phyloP scores from a whole-genome alignment of 1,139 yeast genomes.

The Pichia sp. region DNA sequence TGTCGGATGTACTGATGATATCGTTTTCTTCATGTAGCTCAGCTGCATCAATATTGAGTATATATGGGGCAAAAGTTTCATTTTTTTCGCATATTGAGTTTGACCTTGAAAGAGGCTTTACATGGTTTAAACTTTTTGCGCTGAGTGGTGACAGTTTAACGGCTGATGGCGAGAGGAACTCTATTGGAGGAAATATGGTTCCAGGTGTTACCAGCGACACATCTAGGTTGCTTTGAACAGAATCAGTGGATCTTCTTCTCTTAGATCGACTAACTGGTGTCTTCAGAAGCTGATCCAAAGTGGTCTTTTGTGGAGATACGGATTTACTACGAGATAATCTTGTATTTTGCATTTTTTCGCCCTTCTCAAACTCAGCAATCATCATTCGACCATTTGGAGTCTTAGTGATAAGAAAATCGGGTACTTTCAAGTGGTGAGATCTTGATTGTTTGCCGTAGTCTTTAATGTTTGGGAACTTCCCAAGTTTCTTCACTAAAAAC shows the following conservation, averaged over 20 bases:
- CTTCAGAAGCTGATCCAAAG: slow-evolving; percentile 3
- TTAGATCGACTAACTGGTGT: background rate
- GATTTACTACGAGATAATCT: slow-evolving; percentile 8
- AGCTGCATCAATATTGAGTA: no score
- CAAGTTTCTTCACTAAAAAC: slow-evolving; percentile 3
- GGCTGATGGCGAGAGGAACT: no score
- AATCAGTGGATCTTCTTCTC: no score
- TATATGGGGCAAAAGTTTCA: no score
- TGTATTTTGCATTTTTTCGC: slow-evolving; percentile 9
- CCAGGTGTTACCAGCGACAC: background rate
- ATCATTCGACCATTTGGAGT: slow-evolving; percentile 13
- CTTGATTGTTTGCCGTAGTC: background rate
- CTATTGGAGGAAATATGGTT: no score
- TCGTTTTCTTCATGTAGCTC: no score
- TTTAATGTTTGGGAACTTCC: slow-evolving; percentile 2
- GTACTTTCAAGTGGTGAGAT: no score
- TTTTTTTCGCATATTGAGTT: no score
- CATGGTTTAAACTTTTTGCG: no score
- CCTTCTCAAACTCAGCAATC: slow-evolving; percentile 8
- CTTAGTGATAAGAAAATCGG: slow-evolving; percentile 12
- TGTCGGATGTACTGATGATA: no score
- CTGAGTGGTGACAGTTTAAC: no score
- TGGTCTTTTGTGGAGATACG: slow-evolving; percentile 6
- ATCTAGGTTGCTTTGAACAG: slow-evolving; percentile 5
- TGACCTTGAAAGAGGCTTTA: no score